Conservation (phyloP, 1,284 basidiomycete genomes). For the Schizopora paradoxa region DNA sequence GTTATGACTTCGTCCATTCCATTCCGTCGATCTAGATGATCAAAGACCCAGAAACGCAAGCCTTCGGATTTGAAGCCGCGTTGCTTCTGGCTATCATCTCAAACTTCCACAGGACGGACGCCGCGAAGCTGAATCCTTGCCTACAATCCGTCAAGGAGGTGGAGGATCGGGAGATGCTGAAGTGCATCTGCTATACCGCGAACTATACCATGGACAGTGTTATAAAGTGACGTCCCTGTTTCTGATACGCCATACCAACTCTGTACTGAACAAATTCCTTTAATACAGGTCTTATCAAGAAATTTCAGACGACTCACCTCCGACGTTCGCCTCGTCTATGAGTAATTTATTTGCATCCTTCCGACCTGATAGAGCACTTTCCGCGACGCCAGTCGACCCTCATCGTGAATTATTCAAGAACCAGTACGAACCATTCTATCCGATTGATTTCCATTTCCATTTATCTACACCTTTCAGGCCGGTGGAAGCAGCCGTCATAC, state of each 20-base stretch:
- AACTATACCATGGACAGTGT: conserved; percentile 45
- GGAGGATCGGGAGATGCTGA: conserved; percentile 45
- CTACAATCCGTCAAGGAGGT: conserved; percentile 45
- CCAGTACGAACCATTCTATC: conserved; percentile 37
- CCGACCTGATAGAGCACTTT: conserved; percentile 47
- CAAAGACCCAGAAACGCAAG: conserved; percentile 45
- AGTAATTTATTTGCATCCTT: conserved; percentile 45
- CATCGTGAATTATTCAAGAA: conserved; percentile 51
- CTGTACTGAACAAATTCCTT: background rate
- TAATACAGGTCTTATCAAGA: conserved; percentile 47
- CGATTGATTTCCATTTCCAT: background rate
- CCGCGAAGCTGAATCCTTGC: conserved; percentile 60
- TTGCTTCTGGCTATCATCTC: conserved; percentile 53
- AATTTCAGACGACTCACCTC: conserved; percentile 45
- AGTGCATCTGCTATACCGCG: conserved; percentile 49
- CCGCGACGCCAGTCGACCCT: conserved; percentile 39
- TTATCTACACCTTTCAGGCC: conserved; percentile 37
- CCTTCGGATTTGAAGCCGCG: conserved; percentile 52
- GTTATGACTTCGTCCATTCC: background rate
- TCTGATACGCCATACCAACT: too few relatives aligned
- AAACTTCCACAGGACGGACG: conserved; percentile 65
- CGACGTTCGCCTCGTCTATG: conserved; percentile 43
- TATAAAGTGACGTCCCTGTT: conserved; percentile 52
- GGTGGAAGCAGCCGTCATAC: conserved; percentile 50
- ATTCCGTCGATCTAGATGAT: conserved; percentile 37